Conservation (phyloP, 768 basidiomycete genomes). For the Auriculariales sp. region DNA sequence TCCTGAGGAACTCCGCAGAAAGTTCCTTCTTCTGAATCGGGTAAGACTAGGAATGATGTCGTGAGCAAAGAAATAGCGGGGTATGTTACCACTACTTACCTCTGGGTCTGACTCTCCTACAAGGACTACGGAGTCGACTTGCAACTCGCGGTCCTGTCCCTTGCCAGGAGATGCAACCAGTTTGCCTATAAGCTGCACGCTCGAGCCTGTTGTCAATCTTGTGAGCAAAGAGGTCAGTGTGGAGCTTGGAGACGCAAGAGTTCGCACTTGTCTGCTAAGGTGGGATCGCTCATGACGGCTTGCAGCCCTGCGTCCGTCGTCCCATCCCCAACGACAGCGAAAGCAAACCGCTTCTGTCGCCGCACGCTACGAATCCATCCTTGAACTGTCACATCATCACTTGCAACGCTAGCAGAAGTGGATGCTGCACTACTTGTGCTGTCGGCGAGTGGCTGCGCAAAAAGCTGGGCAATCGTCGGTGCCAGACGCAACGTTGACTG, state of each 20-base stretch:
- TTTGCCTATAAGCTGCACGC: conserved; percentile 34
- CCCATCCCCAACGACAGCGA: conserved; percentile 73
- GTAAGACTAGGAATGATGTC: conserved; percentile 39
- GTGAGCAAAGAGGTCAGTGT: neutral
- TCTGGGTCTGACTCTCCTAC: conserved; percentile 46
- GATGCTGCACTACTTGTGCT: neutral
- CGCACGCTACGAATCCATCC: conserved; percentile 84
- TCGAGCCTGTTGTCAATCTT: conserved; percentile 40
- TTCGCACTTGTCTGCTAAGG: conserved; percentile 13
- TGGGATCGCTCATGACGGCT: conserved; percentile 47
- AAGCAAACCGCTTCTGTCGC: conserved; percentile 78
- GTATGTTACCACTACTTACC: conserved; percentile 18
- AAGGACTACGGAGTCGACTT: conserved; percentile 31
- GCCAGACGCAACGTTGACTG: neutral
- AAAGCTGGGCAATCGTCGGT: neutral
- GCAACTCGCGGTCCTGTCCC: conserved; percentile 38
- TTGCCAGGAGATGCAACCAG: conserved; percentile 31
- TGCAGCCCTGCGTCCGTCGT: conserved; percentile 58
- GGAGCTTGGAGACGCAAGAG: neutral
- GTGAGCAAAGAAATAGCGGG: neutral
- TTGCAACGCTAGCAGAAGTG: too few species aligned
- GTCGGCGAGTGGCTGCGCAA: neutral
- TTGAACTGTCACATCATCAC: conserved; percentile 29
- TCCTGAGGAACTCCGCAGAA: conserved; percentile 65
- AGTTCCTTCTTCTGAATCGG: conserved; percentile 86